Evolutionary conservation across 441 rosid species (phyloP).

Genomic region (Croton setiger): DNA sequence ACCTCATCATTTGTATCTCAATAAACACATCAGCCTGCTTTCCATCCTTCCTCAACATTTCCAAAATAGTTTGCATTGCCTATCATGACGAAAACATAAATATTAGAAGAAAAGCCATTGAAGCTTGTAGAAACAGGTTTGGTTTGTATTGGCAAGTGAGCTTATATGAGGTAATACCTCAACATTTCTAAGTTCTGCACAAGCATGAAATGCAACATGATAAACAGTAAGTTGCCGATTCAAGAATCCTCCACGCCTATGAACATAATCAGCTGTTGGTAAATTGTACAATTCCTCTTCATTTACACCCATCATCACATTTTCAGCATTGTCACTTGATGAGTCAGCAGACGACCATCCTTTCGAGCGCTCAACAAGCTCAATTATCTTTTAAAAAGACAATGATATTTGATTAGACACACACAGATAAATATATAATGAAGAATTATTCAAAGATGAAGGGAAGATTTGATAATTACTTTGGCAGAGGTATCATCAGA

Average conservation of each 20-base stretch:
- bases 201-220: slow-evolving; percentile 81
- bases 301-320: slow-evolving; percentile 63
- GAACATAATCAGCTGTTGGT: slow-evolving; percentile 70
- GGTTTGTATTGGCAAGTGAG: slow-evolving; percentile 4
- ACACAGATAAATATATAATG: slow-evolving; percentile 1
- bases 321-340: slow-evolving; percentile 54
- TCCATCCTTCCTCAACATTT: slow-evolving; percentile 75
- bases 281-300: slow-evolving; percentile 88
- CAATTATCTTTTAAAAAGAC: slow-evolving; percentile 57
- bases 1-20: slow-evolving; percentile 69
- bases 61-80: slow-evolving; percentile 69
- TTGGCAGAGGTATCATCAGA: slow-evolving; percentile 61
- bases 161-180: slow-evolving; percentile 44
- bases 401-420: slow-evolving; percentile 24
- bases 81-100: slow-evolving; percentile 27
- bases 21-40: slow-evolving; percentile 60
- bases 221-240: slow-evolving; percentile 58
- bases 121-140: slow-evolving; percentile 4
- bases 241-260: slow-evolving; percentile 62
- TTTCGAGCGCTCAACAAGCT: slow-evolving; percentile 79
- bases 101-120: background rate
- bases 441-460: background rate
- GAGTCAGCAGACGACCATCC: slow-evolving; percentile 84
- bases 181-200: slow-evolving; percentile 70
- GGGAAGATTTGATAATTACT: slow-evolving; percentile 34